Conservation (phyloP, 257 asterid species). For the Ajuga chamaepitys region DNA sequence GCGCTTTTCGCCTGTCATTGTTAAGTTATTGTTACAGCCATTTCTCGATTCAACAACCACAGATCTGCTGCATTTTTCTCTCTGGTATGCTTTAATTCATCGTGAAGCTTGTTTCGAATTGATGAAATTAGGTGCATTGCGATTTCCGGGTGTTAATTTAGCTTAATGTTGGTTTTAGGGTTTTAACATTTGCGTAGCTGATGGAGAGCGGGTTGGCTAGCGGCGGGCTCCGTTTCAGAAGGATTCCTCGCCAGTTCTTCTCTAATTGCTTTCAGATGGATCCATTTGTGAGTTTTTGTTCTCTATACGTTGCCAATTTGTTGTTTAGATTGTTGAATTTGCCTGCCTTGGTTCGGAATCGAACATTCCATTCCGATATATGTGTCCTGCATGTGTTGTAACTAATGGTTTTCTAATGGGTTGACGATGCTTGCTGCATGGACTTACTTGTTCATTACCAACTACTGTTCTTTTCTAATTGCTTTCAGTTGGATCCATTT, state of each 20-base stretch:
- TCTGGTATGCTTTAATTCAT: neutral
- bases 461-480: constrained; percentile 46
- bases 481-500: constrained; percentile 76
- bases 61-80: neutral
- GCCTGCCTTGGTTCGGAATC: neutral
- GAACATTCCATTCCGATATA: neutral
- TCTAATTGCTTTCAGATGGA: constrained; percentile 69
- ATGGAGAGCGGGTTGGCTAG: constrained; percentile 58
- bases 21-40: neutral
- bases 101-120: neutral
- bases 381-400: neutral
- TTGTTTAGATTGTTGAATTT: constrained; percentile 1
- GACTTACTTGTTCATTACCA: constrained; percentile 8
- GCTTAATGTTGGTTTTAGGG: constrained; percentile 17
- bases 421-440: constrained; percentile 12
- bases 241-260: constrained; percentile 60
- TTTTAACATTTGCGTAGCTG: constrained; percentile 6
- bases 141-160: neutral
- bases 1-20: neutral
- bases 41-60: neutral
- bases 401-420: neutral
- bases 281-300: constrained; percentile 65
- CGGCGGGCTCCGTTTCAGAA: constrained; percentile 74
- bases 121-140: no score
- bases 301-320: neutral